phyloP scores from a whole-genome alignment of 2,329 filamentous ascomycete genomes.

The Cercospora beticola region DNA sequence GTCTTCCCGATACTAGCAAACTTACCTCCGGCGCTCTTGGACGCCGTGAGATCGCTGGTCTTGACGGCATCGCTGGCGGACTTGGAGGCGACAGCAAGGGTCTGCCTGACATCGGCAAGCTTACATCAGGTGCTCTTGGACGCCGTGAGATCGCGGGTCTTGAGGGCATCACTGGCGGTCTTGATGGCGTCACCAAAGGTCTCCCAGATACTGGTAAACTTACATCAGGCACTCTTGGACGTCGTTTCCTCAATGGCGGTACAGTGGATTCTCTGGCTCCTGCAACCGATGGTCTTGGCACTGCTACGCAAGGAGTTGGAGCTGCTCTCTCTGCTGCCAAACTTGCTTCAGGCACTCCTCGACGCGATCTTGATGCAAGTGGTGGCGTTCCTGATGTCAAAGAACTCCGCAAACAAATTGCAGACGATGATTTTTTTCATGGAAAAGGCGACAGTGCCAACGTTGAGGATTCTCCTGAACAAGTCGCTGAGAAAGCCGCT shows the following conservation, averaged over 20 bases:
- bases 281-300: not conserved
- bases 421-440: not conserved
- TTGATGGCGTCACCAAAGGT: not conserved
- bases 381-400: not conserved
- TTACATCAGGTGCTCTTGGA: not conserved
- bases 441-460: not conserved
- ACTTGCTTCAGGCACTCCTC: not conserved
- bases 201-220: not conserved
- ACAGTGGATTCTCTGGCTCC: not conserved
- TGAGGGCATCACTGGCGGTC: not conserved
- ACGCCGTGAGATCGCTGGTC: not conserved
- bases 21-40: not conserved
- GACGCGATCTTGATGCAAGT: not conserved
- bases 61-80: not conserved
- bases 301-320: not conserved
- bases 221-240: not conserved
- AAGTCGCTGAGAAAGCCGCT: not conserved
- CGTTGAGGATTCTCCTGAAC: not conserved
- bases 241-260: not conserved
- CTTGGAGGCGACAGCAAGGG: not conserved
- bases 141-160: not conserved
- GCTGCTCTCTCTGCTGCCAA: not conserved
- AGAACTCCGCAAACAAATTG: not conserved
- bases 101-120: not conserved
- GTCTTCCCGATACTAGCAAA: not conserved